A percentile compares a stretch with the other conserved stretches of the same genome.
These are phyloP conservation scores for Scheffersomyces amazonensis DNA, from an alignment of 805 yeast genomes.

Conservation along the genomic window DNA sequence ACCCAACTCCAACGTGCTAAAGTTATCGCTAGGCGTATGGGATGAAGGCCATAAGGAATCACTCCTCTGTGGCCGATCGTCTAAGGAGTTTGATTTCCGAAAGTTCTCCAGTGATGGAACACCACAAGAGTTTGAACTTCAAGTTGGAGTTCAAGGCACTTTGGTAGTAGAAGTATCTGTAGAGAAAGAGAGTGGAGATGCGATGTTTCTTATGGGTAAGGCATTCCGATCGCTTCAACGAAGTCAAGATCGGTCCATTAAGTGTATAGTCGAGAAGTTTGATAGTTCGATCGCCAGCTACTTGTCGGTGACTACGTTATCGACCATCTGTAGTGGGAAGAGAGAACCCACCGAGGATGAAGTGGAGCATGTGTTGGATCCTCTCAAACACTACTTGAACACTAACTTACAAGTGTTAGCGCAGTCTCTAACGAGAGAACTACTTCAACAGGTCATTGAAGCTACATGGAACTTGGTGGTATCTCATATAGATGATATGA, in stretches of 20 bases:
- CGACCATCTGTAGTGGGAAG: slow-evolving; percentile 49
- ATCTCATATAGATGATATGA: slow-evolving; percentile 61
- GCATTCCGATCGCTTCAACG: slow-evolving; percentile 65
- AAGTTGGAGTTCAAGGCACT: slow-evolving; percentile 67
- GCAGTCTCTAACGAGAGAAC: slow-evolving; percentile 49
- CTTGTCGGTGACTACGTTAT: slow-evolving; percentile 57
- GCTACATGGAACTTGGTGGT: slow-evolving; percentile 81
- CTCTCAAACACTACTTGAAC: slow-evolving; percentile 72
- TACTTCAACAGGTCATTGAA: slow-evolving; percentile 63
- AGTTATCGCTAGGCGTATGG: slow-evolving; percentile 67
- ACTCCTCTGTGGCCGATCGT: slow-evolving; percentile 63
- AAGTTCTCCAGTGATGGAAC: slow-evolving; percentile 65
- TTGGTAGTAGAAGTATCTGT: slow-evolving; percentile 65
- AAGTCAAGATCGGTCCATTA: slow-evolving; percentile 63
- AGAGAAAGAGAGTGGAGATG: slow-evolving; percentile 78
- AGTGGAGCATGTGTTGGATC: slow-evolving; percentile 64
- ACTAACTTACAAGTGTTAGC: slow-evolving; percentile 66
- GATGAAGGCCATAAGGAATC: slow-evolving; percentile 57
- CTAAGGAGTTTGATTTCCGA: slow-evolving; percentile 58
- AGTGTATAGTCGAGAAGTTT: slow-evolving; percentile 71
- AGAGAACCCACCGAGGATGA: slow-evolving; percentile 42
- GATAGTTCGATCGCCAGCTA: slow-evolving; percentile 58
- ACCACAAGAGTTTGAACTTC: slow-evolving; percentile 57
- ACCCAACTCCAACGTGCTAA: slow-evolving; percentile 38
- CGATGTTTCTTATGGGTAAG: slow-evolving; percentile 75